Base-by-base conservation (phyloP, 768 basidiomycete species). In the Austroboletus eburneus region DNA sequence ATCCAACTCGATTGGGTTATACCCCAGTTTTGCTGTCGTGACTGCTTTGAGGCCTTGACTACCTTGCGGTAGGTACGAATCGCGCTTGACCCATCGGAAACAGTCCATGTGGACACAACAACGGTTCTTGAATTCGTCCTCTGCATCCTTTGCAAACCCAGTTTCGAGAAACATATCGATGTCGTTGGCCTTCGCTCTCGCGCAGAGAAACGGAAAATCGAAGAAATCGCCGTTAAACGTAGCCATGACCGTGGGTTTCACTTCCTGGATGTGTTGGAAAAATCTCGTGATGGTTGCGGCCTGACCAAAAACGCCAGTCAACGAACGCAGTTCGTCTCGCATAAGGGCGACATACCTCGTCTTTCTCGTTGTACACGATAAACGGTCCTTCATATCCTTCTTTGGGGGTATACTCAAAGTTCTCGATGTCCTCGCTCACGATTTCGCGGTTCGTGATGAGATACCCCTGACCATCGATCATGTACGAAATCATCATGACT, bases 401-500 rank as follows among this genome's bases (percentile, higher is more conserved):
- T 65, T 92, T 98, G 2, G 96, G 96, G 0, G 96, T 98, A 63
- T 98, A 98, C 64, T 98, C 96, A 59, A 99, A 98, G 64, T 99
- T 89, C 35, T 96, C 93, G 51, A 99, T 97, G 60, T 98, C 91
- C 62, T 97, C 94, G 50, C 87, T 84, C 48, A 98, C 91, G 42
- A 98, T 97, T 55, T 99, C 96, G 35, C 96, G 79, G 59, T 98
- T 98, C 18, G 92, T 96, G 67, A 99, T 97, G 51, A 99, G 79
- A 62, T 88, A 99, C 0, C 96, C 96, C 65, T 94, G 91, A 0
- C 93, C 95, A 63, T 99, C 96, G 16, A 99, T 74, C 94, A 99
- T 98, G 69, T 98, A 99, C 36, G 96, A 99, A 53, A 99, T 98
- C 96, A 99, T 99, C 95, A 99, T 99, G 58, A 99, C 92, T 64